Base-by-base conservation (phyloP, 2,329 filamentous ascomycete genomes). In the Elsinoe ampelina region DNA sequence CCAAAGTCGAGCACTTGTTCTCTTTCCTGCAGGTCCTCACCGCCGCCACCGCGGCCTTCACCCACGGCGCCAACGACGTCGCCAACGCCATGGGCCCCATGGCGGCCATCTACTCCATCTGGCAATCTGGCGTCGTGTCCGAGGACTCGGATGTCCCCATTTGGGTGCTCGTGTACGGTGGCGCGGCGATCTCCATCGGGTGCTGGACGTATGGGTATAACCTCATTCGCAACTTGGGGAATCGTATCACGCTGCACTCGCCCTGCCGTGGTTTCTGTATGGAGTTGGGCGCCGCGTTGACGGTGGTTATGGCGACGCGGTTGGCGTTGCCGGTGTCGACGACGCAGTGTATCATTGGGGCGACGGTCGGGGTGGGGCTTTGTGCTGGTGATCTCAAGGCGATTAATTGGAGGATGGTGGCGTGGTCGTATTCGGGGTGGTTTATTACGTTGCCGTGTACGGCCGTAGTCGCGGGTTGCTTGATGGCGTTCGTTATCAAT, bases 21-120 rank as follows among this genome's bases (percentile, higher is more conserved):
- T 83, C 81, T 5, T 86, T 83, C 64, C 75, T 84, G 62, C 82
- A 85, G 68, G 66, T 86, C 59, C 68, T 84, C 58, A 84, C 83
- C n/a, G 84, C 84, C 58, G 84, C 82, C 71, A 86, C 83, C 58
- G 83, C 83, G 36, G 85, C 82, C 1, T 86, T 87, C 62, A 82
- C 83, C 1, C 84, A 85, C 68, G 82, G 82, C n/a, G 79, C 80
- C 60, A 85, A 85, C 67, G 82, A 85, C 60, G 79, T 84, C n/a
- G 73, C 79, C 63, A 85, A 79, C 64, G 81, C 81, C 17, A 75
- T 83, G 54, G 81, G 81, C 0, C 82, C 82, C 1, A 81, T 80
- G 62, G 77, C 82, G 1, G 77, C 80, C 42, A 78, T 84, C 62
- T 85, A 75, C 68, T 71, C 80, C 60, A 78, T 83, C 61, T 86